Evolutionary conservation across 1,139 yeast genomes (phyloP).

Genomic region (Yamadazyma jaroonii): DNA sequence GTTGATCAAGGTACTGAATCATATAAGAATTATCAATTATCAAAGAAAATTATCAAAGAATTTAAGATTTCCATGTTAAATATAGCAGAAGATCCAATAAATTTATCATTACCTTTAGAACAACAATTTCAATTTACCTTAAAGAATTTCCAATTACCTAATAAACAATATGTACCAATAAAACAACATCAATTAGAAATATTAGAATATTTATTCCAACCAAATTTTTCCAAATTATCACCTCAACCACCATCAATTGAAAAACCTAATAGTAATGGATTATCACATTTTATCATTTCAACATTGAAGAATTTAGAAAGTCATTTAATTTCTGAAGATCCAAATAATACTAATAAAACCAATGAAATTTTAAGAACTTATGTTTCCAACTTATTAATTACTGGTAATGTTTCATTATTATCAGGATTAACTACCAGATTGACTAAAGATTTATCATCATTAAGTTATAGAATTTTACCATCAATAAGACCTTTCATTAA

Average conservation of each 20-base stretch:
- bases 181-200: constrained; percentile 42
- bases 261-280: constrained; percentile 40
- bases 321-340: constrained; percentile 25
- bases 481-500: constrained; percentile 29
- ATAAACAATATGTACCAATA: constrained; percentile 36
- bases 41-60: constrained; percentile 43
- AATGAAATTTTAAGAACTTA: constrained; percentile 41
- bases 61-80: constrained; percentile 45
- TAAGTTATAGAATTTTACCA: constrained; percentile 46
- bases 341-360: constrained; percentile 27
- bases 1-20: constrained; percentile 34
- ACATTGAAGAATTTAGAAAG: constrained; percentile 37
- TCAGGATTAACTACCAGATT: constrained; percentile 63
- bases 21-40: constrained; percentile 43
- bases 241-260: constrained; percentile 30
- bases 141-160: constrained; percentile 49
- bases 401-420: constrained; percentile 62
- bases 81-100: constrained; percentile 14
- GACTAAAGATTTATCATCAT: constrained; percentile 53
- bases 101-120: constrained; percentile 3
- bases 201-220: constrained; percentile 56
- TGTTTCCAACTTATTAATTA: constrained; percentile 60
- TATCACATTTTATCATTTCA: constrained; percentile 38
- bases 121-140: constrained; percentile 4
- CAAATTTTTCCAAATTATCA: constrained; percentile 37